A percentile compares a stretch with the other conserved stretches of the same genome.
phyloP scores from a whole-genome alignment of 202 grass and related monocot species.

The Sporobolus alterniflorus region DNA sequence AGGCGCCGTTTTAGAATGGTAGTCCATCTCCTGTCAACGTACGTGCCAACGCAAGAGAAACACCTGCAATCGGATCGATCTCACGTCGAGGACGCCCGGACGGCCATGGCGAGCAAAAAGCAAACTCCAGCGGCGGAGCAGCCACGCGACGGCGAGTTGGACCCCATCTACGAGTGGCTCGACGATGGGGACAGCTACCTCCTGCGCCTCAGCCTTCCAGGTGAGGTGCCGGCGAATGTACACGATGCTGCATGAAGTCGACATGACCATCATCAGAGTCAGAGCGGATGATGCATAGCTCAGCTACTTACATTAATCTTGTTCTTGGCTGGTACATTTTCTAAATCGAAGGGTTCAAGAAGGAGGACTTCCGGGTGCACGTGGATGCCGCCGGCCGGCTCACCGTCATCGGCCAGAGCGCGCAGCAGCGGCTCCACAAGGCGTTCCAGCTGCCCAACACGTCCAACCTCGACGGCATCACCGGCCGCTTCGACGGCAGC shows the following conservation, averaged over 20 bases:
- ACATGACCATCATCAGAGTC: too few species aligned
- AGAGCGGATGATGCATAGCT: too few species aligned
- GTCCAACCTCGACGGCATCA: constrained; percentile 50
- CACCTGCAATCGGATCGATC: too few species aligned
- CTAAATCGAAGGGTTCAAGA: constrained; percentile 67
- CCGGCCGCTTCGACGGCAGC: constrained; percentile 45
- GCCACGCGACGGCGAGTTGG: constrained; percentile 6
- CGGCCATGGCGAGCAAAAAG: constrained; percentile 45
- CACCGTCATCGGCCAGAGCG: constrained; percentile 40
- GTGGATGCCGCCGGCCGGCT: constrained; percentile 50
- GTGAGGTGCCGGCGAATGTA: not conserved
- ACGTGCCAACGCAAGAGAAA: too few species aligned
- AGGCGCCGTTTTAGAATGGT: not conserved
- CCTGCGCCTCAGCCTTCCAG: constrained; percentile 54
- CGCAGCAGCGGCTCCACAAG: constrained; percentile 21
- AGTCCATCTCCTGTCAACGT: not conserved
- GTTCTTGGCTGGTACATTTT: not conserved
- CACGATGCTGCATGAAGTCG: too few species aligned
- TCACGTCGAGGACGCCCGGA: not conserved
- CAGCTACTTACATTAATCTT: too few species aligned
- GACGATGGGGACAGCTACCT: constrained; percentile 36
- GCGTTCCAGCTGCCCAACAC: constrained; percentile 54
- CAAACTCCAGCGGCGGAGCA: constrained; percentile 30
- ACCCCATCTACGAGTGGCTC: constrained; percentile 51
- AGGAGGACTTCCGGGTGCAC: constrained; percentile 13